Conservation (phyloP, 768 basidiomycete species). For the Floccularia luteovirens region DNA sequence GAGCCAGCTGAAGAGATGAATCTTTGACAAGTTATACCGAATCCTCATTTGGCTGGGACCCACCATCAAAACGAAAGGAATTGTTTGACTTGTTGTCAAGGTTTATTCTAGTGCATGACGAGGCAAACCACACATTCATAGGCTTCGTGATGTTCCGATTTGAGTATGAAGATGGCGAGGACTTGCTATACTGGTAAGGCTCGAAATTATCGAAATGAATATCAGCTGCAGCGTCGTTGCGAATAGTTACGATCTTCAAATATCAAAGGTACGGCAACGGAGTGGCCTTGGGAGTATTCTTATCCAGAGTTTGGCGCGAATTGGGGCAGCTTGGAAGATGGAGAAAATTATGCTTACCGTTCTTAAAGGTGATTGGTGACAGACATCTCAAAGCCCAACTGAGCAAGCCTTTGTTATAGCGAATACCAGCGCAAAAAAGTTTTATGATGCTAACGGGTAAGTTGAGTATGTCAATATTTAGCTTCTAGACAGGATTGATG, state of each 20-base stretch:
- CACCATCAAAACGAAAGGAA: constrained; percentile 45
- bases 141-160: constrained; percentile 65
- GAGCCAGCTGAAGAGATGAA: neutral
- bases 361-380: constrained; percentile 47
- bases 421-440: constrained; percentile 22
- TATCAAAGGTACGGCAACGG: constrained; percentile 33
- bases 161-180: constrained; percentile 52
- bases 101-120: constrained; percentile 39
- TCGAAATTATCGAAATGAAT: neutral
- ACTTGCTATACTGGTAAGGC: constrained; percentile 65
- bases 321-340: constrained; percentile 51
- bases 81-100: constrained; percentile 54
- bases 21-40: constrained; percentile 31
- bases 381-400: neutral
- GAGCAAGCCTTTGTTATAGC: neutral
- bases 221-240: neutral
- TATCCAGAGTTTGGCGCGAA: constrained; percentile 36
- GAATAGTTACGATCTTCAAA: constrained; percentile 81
- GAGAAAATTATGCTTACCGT: constrained; percentile 70
- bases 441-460: constrained; percentile 54
- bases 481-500: neutral
- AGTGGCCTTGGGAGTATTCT: constrained; percentile 54
- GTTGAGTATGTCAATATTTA: constrained; percentile 8
- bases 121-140: constrained; percentile 13
- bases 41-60: constrained; percentile 66